These are phyloP conservation scores for Talaromyces thailandensis DNA, from an alignment of 495 filamentous ascomycete species.

Conservation along the genomic window DNA sequence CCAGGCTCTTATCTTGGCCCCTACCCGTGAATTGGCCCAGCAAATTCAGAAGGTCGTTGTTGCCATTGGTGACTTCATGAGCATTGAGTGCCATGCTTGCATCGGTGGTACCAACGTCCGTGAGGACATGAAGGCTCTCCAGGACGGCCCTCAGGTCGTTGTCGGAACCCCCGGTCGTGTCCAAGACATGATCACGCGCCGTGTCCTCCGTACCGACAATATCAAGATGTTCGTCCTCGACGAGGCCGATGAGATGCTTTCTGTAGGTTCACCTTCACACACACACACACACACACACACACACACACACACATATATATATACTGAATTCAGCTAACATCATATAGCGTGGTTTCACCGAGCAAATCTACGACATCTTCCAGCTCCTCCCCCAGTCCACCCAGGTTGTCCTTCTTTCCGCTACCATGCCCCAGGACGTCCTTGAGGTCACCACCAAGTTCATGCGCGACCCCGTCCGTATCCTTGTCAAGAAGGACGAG, in stretches of 20 bases:
- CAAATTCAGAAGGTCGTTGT: constrained; percentile 99
- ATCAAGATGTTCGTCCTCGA: constrained; percentile 99
- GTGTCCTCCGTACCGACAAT: constrained; percentile 82
- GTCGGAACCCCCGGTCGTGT: constrained; percentile 96
- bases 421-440: constrained; percentile 97
- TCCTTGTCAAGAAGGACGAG: constrained; percentile 98
- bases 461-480: constrained; percentile 98
- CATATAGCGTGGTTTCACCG: constrained; percentile 83
- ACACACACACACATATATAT: too few relatives aligned
- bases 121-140: constrained; percentile 94
- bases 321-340: background rate
- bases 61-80: constrained; percentile 99
- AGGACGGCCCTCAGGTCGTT: constrained; percentile 93
- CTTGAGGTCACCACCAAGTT: constrained; percentile 99
- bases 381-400: constrained; percentile 94
- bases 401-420: constrained; percentile 94
- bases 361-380: constrained; percentile 99
- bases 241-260: constrained; percentile 98
- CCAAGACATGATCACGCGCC: constrained; percentile 97
- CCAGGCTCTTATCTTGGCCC: constrained; percentile 92
- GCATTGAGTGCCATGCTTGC: constrained; percentile 96
- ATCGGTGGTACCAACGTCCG: constrained; percentile 97
- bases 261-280: constrained; percentile 45
- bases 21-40: constrained; percentile 94
- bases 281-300: too few relatives aligned